Percentiles rank a stretch among this genome's conserved stretches.
phyloP scores from a whole-genome alignment of 441 rosid genomes.

The Bocquillonia castaneifolia region DNA sequence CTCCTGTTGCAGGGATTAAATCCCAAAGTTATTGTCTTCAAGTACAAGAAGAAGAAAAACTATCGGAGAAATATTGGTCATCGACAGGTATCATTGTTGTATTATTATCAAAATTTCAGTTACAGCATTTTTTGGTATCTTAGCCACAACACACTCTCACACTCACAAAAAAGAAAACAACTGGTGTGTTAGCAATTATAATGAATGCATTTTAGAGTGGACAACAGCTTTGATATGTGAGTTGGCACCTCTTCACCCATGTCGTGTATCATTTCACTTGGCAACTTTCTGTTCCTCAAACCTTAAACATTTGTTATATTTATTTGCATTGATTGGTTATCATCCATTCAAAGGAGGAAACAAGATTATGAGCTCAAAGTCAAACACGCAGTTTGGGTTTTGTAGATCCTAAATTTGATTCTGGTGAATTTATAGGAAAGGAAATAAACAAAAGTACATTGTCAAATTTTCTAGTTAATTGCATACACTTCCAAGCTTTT shows the following conservation, averaged over 20 bases:
- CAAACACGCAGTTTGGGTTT: neutral
- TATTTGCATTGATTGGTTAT: neutral
- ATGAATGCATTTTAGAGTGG: neutral
- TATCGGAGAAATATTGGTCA: slow-evolving; percentile 94
- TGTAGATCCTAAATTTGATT: neutral
- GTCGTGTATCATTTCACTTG: neutral
- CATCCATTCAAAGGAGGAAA: too few species aligned
- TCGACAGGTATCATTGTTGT: slow-evolving; percentile 54
- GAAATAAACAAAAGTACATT: neutral
- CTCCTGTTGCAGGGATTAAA: slow-evolving; percentile 58
- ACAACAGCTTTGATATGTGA: neutral
- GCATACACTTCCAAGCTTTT: neutral
- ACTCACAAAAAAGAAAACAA: too few species aligned
- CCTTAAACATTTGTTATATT: neutral
- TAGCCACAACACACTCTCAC: neutral
- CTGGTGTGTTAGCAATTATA: neutral
- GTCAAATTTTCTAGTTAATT: neutral
- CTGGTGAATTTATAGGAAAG: neutral
- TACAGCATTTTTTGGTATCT: neutral
- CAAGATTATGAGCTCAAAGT: neutral
- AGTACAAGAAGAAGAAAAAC: slow-evolving; percentile 89
- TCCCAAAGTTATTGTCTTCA: slow-evolving; percentile 77
- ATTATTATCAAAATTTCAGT: neutral
- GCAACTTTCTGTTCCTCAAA: neutral
- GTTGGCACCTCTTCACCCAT: neutral